Evolutionary conservation across 2,329 filamentous ascomycete species (phyloP), one percentile per base, ranked within the genome.

Genomic region (Diaporthe eres): DNA sequence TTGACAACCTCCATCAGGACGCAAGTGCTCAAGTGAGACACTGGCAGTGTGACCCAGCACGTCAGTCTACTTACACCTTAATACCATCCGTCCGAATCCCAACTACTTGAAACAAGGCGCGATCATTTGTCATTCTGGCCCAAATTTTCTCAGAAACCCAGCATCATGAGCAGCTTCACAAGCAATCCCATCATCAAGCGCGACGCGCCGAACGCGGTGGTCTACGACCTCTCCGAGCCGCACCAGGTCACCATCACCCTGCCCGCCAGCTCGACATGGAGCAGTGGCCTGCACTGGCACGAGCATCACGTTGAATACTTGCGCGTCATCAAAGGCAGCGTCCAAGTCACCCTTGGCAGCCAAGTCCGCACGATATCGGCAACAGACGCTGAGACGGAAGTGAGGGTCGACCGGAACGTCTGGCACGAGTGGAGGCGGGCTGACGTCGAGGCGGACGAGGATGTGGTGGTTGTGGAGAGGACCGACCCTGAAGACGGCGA

Each of bases 261-360:
- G 0, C 87, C 87, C 0, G 71, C 77, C 0, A 76, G 79, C 12
- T 89, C 87, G 1, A 81, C 81, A 4, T 90, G 88, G 88, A 85
- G 85, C 12, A 87, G 85, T 55, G 87, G 86, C 1, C 81, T 87
- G 13, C 88, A 90, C 78, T 89, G 87, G 85, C 88, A 90, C 77
- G 84, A 85, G 72, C 78, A 78, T 2, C 87, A 89, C 77, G 85
- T 83, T 4, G 88, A 89, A 77, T 87, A 85, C 77, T 81, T 90
- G 12, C 84, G 80, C 25, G 82, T 89, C 10, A 25, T 87, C 39
- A 81, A 80, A 53, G 87, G 86, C 17, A 80, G 80, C 9, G 83
- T 86, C 2, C 75, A 72, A 25, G 80, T 82, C 0, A 78, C 77
- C 0, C 42, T 84, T 0, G 79, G 79, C 8, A 55, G 76, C 9